Conservation (phyloP, 164 flowering plant species). For the Chloranthus sessilifolius region DNA sequence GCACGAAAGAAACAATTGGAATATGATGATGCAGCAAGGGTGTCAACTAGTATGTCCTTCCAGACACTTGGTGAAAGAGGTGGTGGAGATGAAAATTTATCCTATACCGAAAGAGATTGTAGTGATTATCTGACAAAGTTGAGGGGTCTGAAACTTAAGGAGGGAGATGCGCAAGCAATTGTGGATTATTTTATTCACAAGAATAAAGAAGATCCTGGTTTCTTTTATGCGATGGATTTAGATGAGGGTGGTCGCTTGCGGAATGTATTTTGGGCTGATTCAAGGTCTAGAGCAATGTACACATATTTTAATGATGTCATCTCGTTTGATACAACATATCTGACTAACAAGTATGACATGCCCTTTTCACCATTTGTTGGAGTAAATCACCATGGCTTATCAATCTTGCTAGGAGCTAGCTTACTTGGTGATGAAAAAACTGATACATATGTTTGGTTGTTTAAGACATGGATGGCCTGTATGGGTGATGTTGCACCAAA, state of each 20-base stretch:
- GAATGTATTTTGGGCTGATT: not conserved
- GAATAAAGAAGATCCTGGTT: not conserved
- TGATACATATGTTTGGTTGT: not conserved
- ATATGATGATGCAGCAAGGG: not conserved
- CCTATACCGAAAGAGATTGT: not conserved
- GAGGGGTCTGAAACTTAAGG: not conserved
- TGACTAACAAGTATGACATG: not conserved
- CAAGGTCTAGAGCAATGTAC: not conserved
- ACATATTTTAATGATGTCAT: not conserved
- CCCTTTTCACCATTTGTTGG: too few species aligned
- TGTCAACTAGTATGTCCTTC: not conserved
- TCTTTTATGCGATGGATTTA: not conserved
- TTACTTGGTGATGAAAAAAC: not conserved
- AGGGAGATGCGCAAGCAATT: constrained; percentile 1
- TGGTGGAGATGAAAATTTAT: not conserved
- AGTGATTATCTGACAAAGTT: not conserved
- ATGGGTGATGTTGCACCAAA: not conserved
- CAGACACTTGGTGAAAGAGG: not conserved
- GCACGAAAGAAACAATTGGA: not conserved
- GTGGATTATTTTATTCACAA: not conserved
- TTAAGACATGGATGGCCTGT: not conserved
- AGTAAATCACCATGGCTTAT: too few species aligned
- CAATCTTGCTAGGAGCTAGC: not conserved
- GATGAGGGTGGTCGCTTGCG: not conserved
- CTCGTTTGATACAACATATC: not conserved